Base-by-base conservation (phyloP, 805 yeast species). In the Teunomyces barrocoloradensis region DNA sequence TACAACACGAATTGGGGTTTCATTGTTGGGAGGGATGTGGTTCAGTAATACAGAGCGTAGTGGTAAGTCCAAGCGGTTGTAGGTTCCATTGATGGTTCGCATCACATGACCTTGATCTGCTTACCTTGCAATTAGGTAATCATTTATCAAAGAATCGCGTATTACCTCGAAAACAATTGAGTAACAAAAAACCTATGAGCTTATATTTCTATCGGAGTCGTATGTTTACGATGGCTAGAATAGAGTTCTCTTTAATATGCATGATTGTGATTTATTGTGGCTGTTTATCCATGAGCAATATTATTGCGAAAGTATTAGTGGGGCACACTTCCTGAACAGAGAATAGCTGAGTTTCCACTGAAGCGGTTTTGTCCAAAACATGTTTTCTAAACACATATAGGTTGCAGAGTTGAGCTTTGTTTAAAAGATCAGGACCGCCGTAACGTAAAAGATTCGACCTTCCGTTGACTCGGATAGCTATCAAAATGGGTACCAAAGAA, bases 401-500 rank as follows among this genome's bases (percentile, higher is more conserved):
- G n/a, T 37, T 37, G 28, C 40, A 37, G 20, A 23, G 40, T 37
- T 23, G 27, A 23, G 29, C 37, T 21, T 37, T 37, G 25, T 11
- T 12, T 12, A n/a, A 37, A 37, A 37, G 28, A 37, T 37, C 40
- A 37, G 40, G 40, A 37, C 40, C 40, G 40, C 40, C 40, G 40
- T 37, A 37, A 21, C 29, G 28, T 21, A 37, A 37, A 37, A 37
- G 40, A 37, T 37, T 32, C 17, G 13, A 7, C n/a, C 17, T 15
- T n/a, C 34, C 34, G 34, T 32, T 7, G 5, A 32, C 9, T 13
- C 34, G 34, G 34, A 32, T 32, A n/a, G 10, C 9, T 32, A 13
- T 13, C 10, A 13, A 7, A 9, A 6, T 32, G 34, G 18, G 4
- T 32, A 10, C 17, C 34, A 32, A 15, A 6, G 34, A 32, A 15